A percentile compares a stretch with the other conserved stretches of the same genome.
Conservation (phyloP, 208 protist genomes). For the Leishmania turanica region DNA sequence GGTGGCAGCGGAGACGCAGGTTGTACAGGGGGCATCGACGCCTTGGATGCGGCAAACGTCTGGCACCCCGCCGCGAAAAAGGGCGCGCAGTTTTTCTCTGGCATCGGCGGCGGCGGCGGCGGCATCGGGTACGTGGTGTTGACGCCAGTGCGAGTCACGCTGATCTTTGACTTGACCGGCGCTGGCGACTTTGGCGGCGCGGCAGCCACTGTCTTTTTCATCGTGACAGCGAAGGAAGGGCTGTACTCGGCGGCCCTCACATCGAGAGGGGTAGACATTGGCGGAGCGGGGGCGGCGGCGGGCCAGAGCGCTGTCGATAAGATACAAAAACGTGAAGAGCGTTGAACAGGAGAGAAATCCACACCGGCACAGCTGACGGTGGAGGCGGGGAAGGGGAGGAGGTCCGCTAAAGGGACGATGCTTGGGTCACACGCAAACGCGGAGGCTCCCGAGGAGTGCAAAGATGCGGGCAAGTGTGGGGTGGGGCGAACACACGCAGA, state of each 20-base stretch:
- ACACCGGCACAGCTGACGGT: neutral
- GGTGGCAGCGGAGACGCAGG: slow-evolving; percentile 4
- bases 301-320: neutral
- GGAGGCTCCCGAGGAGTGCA: neutral
- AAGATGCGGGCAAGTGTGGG: neutral
- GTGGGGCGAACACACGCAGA: neutral
- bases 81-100: neutral
- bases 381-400: neutral
- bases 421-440: neutral
- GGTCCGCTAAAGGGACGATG: neutral
- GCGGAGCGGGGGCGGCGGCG: neutral
- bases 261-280: slow-evolving; percentile 16
- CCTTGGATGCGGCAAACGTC: neutral
- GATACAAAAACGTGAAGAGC: neutral
- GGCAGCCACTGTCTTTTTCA: slow-evolving; percentile 9
- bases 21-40: neutral
- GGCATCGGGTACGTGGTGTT: slow-evolving; percentile 40
- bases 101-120: slow-evolving; percentile 2
- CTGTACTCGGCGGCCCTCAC: slow-evolving; percentile 15
- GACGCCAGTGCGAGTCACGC: slow-evolving; percentile 43
- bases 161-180: slow-evolving; percentile 37
- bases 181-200: slow-evolving; percentile 1
- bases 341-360: neutral
- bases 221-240: slow-evolving; percentile 8
- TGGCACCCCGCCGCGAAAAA: neutral